These are phyloP conservation scores for Globisporangium orthogonon DNA, from an alignment of 352 stramenopile genomes.

Conservation along the genomic window DNA sequence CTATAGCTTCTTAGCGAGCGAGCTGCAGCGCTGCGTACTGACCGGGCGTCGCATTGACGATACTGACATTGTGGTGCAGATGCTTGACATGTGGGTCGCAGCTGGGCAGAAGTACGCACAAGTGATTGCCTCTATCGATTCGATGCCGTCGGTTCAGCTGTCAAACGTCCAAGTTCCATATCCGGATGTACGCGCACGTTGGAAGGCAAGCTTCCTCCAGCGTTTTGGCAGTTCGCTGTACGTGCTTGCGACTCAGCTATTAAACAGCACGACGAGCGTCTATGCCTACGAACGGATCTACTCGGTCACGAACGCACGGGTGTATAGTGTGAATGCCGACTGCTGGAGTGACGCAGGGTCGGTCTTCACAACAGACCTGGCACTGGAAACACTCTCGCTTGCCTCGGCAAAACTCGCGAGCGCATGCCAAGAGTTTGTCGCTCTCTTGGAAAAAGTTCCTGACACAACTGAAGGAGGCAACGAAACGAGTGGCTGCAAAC, in stretches of 20 bases:
- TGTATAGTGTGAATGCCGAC: conserved; percentile 27
- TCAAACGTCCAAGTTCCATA: background rate
- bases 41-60: conserved; percentile 25
- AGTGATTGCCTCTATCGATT: conserved; percentile 34
- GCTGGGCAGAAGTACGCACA: conserved; percentile 66
- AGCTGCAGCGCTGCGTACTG: conserved; percentile 30
- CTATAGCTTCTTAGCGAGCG: conserved; percentile 41
- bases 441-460: background rate
- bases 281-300: conserved; percentile 60
- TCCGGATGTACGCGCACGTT: background rate
- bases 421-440: conserved; percentile 22
- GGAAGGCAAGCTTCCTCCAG: conserved; percentile 26
- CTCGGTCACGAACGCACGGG: conserved; percentile 44
- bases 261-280: conserved; percentile 49
- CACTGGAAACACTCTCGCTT: conserved; percentile 54
- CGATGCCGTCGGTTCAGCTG: background rate
- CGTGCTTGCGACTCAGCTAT: conserved; percentile 54
- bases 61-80: conserved; percentile 34
- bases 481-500: background rate
- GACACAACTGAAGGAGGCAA: background rate
- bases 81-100: conserved; percentile 61
- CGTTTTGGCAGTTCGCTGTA: conserved; percentile 56
- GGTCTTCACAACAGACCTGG: conserved; percentile 40
- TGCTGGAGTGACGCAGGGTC: conserved; percentile 29
- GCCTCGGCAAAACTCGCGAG: conserved; percentile 46